Percentiles rank a stretch among this genome's conserved stretches.
phyloP scores from a whole-genome alignment of 2,329 filamentous ascomycete species.

The Botryotinia calthae region DNA sequence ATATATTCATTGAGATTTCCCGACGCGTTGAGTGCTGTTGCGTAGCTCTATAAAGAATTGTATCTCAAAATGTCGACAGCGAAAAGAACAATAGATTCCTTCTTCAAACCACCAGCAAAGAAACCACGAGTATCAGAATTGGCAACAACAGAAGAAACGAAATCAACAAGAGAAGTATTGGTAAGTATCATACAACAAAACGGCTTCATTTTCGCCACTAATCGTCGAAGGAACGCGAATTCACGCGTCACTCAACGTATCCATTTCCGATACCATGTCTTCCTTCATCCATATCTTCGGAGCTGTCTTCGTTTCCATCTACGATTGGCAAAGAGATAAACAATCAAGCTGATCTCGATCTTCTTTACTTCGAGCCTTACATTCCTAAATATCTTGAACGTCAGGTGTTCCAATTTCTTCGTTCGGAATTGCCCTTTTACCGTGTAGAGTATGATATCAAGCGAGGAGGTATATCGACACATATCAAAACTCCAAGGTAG shows the following conservation, averaged over 20 bases:
- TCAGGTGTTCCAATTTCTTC: slow-evolving; percentile 67
- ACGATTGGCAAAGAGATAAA: slow-evolving; percentile 56
- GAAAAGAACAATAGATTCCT: slow-evolving; percentile 66
- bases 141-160: neutral
- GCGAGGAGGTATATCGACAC: slow-evolving; percentile 59
- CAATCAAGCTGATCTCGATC: slow-evolving; percentile 67
- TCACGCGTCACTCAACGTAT: slow-evolving; percentile 46
- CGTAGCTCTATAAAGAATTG: neutral
- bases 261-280: slow-evolving; percentile 51
- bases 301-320: slow-evolving; percentile 49
- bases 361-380: slow-evolving; percentile 75
- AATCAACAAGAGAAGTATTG: neutral
- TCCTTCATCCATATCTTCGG: slow-evolving; percentile 41
- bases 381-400: slow-evolving; percentile 55
- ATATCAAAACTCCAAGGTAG: slow-evolving; percentile 56
- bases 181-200: slow-evolving; percentile 1
- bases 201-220: neutral
- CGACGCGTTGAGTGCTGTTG: neutral
- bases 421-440: slow-evolving; percentile 71
- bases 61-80: slow-evolving; percentile 37
- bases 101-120: slow-evolving; percentile 57
- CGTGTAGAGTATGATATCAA: slow-evolving; percentile 71
- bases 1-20: neutral
- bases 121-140: slow-evolving; percentile 37
- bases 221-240: slow-evolving; percentile 25